Evolutionary conservation across 2,329 filamentous ascomycete genomes (phyloP), one percentile per base, ranked within the genome.

Genomic region (Byssothecium circinans): DNA sequence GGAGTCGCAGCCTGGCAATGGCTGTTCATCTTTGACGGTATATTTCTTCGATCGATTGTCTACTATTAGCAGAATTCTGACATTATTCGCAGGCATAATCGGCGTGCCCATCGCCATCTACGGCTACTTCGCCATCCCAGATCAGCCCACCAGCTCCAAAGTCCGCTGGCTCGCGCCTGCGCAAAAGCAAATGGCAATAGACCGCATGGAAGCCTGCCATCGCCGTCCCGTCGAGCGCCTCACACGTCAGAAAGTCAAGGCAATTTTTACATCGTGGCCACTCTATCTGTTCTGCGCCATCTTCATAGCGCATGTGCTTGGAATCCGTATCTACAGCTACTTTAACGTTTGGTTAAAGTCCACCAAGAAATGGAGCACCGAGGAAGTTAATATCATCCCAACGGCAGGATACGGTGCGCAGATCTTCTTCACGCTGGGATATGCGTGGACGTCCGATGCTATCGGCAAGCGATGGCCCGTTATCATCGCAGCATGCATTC

Each of bases 51-150:
- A 27, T 11, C 11, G 7, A 27, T 7, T 27, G 6, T 7, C 6
- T 27, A 11, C n/a, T 27, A 11, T 27, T 6, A 11, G 25, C 25
- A 27, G 25, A 27, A 11, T 11, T 7, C 25, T 27, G 25, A 27
- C 11, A 27, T n/a, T 7, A 27, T 7, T 11, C 6, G 25, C 25
- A 27, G 79, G 79, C 2, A 61, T 82, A 10, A 79, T 84, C 49
- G 82, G 80, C 1, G 41, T 84, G 2, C 81, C 81, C 0, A 71
- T 84, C 2, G 80, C 80, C 1, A 34, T 81, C 2, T 83, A 79
- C 50, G 52, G 52, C 6, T 52, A 34, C 38, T 12, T 45, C n/a
- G 22, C 38, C 15, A 30, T 45, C 27, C 43, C 43, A 6, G 25
- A 20, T 15, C 38, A 6, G 15, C 23, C 10, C 38, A 41, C 11